Evolutionary conservation across 2,329 filamentous ascomycete species (phyloP), one percentile per base, ranked within the genome.

Genomic region (Fusarium drepaniforme): DNA sequence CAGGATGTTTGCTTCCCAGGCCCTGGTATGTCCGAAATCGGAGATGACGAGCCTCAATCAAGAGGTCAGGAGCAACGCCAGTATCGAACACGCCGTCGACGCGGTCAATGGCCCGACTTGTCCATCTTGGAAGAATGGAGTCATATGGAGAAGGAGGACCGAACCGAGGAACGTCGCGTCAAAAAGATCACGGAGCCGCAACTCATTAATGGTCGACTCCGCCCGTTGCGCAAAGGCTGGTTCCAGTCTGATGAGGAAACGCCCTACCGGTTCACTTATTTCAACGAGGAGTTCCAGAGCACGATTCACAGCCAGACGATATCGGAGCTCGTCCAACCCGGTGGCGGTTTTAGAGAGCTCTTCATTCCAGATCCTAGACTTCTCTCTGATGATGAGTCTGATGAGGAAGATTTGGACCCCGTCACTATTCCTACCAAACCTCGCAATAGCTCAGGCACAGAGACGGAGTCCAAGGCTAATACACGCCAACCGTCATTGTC

Each of bases 231-330:
- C 73, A 90, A 90, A 76, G 90, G 90, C 16, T 99, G 96, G 96
- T 96, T 95, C 81, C 90, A 93, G 44, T 92, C 94, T 64, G 94
- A 97, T 74, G 96, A 98, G 71, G 96, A 98, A 75, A 91, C 93
- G 0, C 97, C 97, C 0, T 98, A 97, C 82, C 91, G 97, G 30
- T 99, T 98, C 82, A 98, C 97, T 0, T 99, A 99, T 83, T 99
- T 99, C 88, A 98, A 98, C 82, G 97, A 98, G 81, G 95, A 98
- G 73, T 95, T 98, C 66, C 93, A 95, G 79, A 97, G 94, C 82
- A 99, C 97, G 0, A 97, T 99, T 72, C 97, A 99, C 83, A 97
- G 95, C 70, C 94, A 97, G 83, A 97, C 93, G 1, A 98, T 99
- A 67, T 97, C 95, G 3, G 97, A 98, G 81, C 89, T 99, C 23